A percentile compares a stretch with the other conserved stretches of the same genome.
phyloP scores from a whole-genome alignment of 352 stramenopile species.

The Phytophthora ohioensis region DNA sequence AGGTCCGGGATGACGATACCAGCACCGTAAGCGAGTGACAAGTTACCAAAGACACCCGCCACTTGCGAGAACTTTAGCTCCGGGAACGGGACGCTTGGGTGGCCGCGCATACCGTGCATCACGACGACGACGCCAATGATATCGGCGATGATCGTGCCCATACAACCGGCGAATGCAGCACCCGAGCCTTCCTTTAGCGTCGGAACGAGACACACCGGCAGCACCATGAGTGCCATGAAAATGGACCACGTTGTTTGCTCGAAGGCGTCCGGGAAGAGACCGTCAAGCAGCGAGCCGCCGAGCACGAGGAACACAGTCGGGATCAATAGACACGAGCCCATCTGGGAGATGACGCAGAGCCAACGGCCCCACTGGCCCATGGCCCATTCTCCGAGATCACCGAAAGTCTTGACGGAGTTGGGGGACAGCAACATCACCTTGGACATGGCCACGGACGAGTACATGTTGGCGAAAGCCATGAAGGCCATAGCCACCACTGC shows the following conservation, averaged over 20 bases:
- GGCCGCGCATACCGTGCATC: constrained; percentile 45
- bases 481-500: constrained; percentile 33
- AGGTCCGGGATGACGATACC: constrained; percentile 59
- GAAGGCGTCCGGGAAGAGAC: constrained; percentile 56
- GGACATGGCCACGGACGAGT: constrained; percentile 37
- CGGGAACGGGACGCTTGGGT: constrained; percentile 42
- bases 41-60: constrained; percentile 53
- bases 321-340: constrained; percentile 51
- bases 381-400: constrained; percentile 59
- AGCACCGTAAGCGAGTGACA: constrained; percentile 61
- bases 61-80: constrained; percentile 53
- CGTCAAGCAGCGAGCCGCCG: constrained; percentile 50
- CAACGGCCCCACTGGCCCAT: constrained; percentile 56
- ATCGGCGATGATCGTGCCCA: constrained; percentile 59
- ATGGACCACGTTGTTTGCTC: constrained; percentile 50
- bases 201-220: constrained; percentile 55
- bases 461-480: constrained; percentile 38
- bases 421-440: constrained; percentile 34
- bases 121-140: constrained; percentile 49
- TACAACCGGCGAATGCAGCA: constrained; percentile 47
- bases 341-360: constrained; percentile 48
- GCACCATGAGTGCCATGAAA: constrained; percentile 50
- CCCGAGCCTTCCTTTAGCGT: constrained; percentile 57
- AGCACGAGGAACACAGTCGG: constrained; percentile 63
- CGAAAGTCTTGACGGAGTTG: constrained; percentile 55